phyloP scores from a whole-genome alignment of 805 yeast genomes.

The Saccharomyces paradoxus region DNA sequence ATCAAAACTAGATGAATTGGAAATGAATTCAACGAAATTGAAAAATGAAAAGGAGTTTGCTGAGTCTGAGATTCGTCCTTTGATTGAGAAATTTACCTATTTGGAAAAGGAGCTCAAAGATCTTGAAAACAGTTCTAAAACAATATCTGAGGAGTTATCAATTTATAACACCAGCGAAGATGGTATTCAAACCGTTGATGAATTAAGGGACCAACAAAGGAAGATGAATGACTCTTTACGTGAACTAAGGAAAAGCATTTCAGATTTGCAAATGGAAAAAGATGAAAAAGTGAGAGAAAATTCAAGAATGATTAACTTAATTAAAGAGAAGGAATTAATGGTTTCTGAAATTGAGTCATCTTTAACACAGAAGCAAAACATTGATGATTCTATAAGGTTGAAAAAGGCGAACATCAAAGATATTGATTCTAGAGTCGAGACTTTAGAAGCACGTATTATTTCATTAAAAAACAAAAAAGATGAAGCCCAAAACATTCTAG shows the following conservation, averaged over 20 bases:
- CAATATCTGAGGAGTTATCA: conserved; percentile 22
- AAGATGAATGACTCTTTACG: conserved; percentile 15
- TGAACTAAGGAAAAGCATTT: conserved; percentile 17
- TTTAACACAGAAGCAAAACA: conserved; percentile 8
- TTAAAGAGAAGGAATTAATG: conserved; percentile 17
- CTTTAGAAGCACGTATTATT: conserved; percentile 5
- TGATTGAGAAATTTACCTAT: conserved; percentile 23
- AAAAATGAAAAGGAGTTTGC: conserved; percentile 12
- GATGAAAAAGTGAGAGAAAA: conserved; percentile 19
- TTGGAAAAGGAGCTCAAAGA: conserved; percentile 19
- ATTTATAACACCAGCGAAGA: conserved; percentile 14
- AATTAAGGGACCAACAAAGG: conserved; percentile 19
- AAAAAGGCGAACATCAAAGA: conserved; percentile 9
- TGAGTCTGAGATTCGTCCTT: conserved; percentile 23
- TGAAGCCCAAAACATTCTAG: conserved; percentile 1
- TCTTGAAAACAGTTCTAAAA: conserved; percentile 15
- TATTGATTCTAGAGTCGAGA: conserved; percentile 7
- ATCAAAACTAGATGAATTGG: conserved; percentile 20
- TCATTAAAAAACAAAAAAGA: conserved; percentile 4
- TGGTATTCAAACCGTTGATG: conserved; percentile 22
- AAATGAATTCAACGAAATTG: conserved; percentile 19
- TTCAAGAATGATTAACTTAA: conserved; percentile 11
- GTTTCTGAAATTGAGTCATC: conserved; percentile 21
- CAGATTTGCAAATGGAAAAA: conserved; percentile 18
- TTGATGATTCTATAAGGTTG: conserved; percentile 8